These are phyloP conservation scores for Xerocomellus intermedius DNA, from an alignment of 768 basidiomycete genomes.

Conservation along the genomic window DNA sequence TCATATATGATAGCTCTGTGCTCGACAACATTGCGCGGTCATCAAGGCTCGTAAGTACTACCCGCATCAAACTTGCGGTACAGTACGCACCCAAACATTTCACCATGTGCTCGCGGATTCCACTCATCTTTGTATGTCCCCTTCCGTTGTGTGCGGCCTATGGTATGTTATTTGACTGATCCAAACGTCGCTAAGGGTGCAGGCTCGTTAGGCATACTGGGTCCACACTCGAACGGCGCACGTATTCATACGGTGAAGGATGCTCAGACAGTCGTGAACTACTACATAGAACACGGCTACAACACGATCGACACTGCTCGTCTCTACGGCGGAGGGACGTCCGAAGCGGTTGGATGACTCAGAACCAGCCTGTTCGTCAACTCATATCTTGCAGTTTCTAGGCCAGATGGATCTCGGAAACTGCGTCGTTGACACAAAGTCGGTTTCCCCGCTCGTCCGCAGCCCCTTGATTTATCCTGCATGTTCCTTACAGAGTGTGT, in stretches of 20 bases:
- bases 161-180: background rate
- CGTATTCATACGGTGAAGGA: conserved; percentile 17
- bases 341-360: conserved; percentile 20
- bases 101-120: conserved; percentile 6
- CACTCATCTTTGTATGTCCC: conserved; percentile 12
- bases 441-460: background rate
- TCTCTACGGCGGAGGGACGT: conserved; percentile 20
- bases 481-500: conserved; percentile 1
- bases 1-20: too few species aligned
- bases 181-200: conserved; percentile 14
- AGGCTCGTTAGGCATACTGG: conserved; percentile 20
- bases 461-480: background rate
- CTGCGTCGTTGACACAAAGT: conserved; percentile 23
- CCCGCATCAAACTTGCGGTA: background rate
- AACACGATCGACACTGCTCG: conserved; percentile 23
- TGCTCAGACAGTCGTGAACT: conserved; percentile 13
- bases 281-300: conserved; percentile 16
- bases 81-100: background rate
- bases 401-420: conserved; percentile 11
- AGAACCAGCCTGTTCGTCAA: background rate
- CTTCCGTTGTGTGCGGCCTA: background rate
- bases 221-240: conserved; percentile 19
- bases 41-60: too few species aligned
- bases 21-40: background rate
- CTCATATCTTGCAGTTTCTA: conserved; percentile 11